phyloP scores from a whole-genome alignment of 179 eudicot species.

The Vitellaria paradoxa region DNA sequence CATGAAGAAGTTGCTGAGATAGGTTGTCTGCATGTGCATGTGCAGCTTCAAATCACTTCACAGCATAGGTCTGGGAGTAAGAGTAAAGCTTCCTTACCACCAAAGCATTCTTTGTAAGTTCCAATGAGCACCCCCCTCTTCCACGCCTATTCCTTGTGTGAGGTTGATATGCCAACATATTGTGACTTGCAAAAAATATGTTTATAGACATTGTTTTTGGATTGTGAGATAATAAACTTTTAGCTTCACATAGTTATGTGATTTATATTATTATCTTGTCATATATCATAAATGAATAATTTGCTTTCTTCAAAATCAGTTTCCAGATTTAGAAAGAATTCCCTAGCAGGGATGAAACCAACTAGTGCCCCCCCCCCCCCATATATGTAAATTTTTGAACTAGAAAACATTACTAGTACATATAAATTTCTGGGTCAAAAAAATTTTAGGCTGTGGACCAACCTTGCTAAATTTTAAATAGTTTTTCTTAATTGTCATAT shows the following conservation, averaged over 20 bases:
- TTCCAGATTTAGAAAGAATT: slow-evolving; percentile 3
- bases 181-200: background rate
- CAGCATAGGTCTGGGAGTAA: background rate
- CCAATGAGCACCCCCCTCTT: slow-evolving; percentile 4
- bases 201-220: background rate
- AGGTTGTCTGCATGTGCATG: background rate
- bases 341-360: too few relatives aligned
- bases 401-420: too few relatives aligned
- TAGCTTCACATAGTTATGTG: background rate
- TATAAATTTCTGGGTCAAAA: too few relatives aligned
- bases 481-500: too few relatives aligned
- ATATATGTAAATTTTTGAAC: too few relatives aligned
- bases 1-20: slow-evolving; percentile 22
- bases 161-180: slow-evolving; percentile 4
- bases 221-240: background rate
- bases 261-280: background rate
- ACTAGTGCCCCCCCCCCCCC: too few relatives aligned
- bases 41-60: background rate
- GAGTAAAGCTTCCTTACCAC: background rate
- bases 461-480: too few relatives aligned
- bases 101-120: background rate
- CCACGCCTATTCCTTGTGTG: background rate
- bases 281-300: background rate
- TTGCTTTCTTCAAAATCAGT: background rate
- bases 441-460: too few relatives aligned